Percentiles rank a stretch among this genome's conserved stretches.
Conservation (phyloP, 2,329 filamentous ascomycete species). For the Clonostachys byssicola region DNA sequence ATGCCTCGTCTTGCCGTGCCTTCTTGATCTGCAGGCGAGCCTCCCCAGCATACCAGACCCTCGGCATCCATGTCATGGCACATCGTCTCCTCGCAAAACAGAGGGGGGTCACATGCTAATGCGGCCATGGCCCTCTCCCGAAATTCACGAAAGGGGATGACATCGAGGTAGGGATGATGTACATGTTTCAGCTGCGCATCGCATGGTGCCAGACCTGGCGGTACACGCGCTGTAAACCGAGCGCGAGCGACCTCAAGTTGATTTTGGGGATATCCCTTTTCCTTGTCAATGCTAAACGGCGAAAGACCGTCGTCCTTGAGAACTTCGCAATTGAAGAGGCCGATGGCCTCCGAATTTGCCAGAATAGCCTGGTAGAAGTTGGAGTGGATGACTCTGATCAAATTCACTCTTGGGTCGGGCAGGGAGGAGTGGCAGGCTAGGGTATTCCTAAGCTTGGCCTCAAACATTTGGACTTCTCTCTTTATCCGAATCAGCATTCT, state of each 20-base stretch:
- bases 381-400: too few species aligned
- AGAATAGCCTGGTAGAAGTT: too few species aligned
- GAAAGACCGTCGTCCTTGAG: background rate
- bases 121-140: conserved; percentile 19
- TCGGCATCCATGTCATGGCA: conserved; percentile 27
- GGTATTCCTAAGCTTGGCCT: too few species aligned
- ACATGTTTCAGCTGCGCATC: too few species aligned
- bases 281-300: background rate
- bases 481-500: too few species aligned
- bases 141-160: conserved; percentile 24
- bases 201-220: background rate
- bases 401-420: too few species aligned
- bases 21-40: conserved; percentile 11
- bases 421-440: too few species aligned
- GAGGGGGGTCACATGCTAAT: conserved; percentile 12
- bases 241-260: background rate
- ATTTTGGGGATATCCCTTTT: background rate
- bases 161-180: conserved; percentile 8
- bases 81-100: conserved; percentile 26
- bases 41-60: conserved; percentile 29
- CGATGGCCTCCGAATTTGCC: background rate
- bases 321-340: background rate
- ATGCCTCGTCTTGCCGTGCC: conserved; percentile 11
- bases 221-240: background rate
- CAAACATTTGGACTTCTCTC: too few species aligned